Evolutionary conservation across 495 filamentous ascomycete species (phyloP).

Genomic region (Penicillium psychrofluorescens): DNA sequence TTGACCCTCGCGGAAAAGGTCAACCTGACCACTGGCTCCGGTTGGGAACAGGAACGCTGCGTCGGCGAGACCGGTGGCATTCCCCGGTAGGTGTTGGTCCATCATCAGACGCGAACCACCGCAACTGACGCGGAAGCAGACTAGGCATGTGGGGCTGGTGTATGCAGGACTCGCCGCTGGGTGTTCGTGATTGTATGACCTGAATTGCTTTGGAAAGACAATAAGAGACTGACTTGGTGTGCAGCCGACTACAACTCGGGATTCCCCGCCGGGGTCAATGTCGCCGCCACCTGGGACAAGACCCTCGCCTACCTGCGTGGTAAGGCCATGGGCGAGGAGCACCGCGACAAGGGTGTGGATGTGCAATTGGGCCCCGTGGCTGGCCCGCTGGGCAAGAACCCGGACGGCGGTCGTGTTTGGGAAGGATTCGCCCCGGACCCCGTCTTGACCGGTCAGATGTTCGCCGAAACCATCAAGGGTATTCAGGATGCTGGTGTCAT

Average conservation of each 20-base stretch:
- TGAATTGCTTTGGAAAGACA: too few species aligned
- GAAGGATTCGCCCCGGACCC: constrained; percentile 64
- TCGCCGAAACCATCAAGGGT: constrained; percentile 69
- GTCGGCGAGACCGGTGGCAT: constrained; percentile 61
- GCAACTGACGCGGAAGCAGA: constrained; percentile 38
- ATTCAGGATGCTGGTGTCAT: constrained; percentile 77
- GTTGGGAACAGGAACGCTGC: constrained; percentile 71
- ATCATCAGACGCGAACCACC: too few species aligned
- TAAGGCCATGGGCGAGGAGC: constrained; percentile 71
- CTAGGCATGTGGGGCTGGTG: constrained; percentile 78
- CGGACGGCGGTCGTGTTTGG: constrained; percentile 87
- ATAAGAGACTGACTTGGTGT: constrained; percentile 3
- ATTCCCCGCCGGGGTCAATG: constrained; percentile 76
- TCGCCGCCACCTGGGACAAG: constrained; percentile 73
- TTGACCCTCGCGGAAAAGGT: constrained; percentile 86
- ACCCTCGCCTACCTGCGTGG: constrained; percentile 68
- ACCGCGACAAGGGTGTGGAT: constrained; percentile 76
- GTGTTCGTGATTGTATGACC: constrained; percentile 56
- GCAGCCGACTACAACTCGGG: constrained; percentile 68
- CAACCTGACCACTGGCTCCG: constrained; percentile 82
- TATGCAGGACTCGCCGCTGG: constrained; percentile 85
- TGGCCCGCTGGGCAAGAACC: constrained; percentile 69
- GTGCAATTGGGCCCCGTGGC: constrained; percentile 85
- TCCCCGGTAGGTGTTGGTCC: constrained; percentile 20
- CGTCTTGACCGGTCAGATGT: constrained; percentile 64